Evolutionary conservation across 2,329 filamentous ascomycete species (phyloP).

Genomic region (Aureobasidium leucospermi): DNA sequence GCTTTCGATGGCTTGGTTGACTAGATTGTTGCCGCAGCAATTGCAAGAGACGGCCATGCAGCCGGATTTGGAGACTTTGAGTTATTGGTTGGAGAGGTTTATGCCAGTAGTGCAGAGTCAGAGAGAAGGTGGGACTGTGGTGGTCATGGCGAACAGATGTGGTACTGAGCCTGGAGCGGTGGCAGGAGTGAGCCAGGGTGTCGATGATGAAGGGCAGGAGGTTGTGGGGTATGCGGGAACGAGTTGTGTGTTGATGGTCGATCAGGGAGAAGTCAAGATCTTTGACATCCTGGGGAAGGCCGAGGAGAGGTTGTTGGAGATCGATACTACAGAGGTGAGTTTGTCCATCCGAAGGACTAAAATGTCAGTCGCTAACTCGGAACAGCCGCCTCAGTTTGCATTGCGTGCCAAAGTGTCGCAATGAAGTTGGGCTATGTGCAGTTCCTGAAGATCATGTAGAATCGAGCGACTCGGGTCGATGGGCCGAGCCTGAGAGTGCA

Average conservation of each 20-base stretch:
- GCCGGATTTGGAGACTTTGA: constrained; percentile 65
- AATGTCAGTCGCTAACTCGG: not conserved
- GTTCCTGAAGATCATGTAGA: not conserved
- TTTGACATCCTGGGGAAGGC: constrained; percentile 66
- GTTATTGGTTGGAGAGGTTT: constrained; percentile 68
- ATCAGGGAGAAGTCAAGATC: constrained; percentile 57
- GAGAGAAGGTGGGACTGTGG: constrained; percentile 51
- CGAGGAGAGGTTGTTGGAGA: constrained; percentile 59
- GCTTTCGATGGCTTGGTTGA: constrained; percentile 73
- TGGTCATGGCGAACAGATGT: constrained; percentile 64
- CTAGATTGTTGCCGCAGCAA: constrained; percentile 45
- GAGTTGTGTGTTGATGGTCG: constrained; percentile 61
- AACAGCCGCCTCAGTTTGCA: constrained; percentile 18
- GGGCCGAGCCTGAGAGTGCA: not conserved
- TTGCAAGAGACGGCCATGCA: constrained; percentile 39
- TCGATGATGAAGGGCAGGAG: constrained; percentile 24
- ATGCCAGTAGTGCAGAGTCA: constrained; percentile 47
- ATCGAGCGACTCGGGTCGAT: too few species aligned
- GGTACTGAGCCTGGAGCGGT: constrained; percentile 47
- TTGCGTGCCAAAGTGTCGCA: constrained; percentile 14
- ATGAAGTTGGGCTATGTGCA: not conserved
- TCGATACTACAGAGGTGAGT: constrained; percentile 50
- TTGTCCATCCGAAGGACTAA: not conserved
- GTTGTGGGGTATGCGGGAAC: constrained; percentile 60
- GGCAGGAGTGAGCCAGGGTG: constrained; percentile 16